Conservation (phyloP, 805 yeast genomes). For the Vanderwaltozyma polyspora region DNA sequence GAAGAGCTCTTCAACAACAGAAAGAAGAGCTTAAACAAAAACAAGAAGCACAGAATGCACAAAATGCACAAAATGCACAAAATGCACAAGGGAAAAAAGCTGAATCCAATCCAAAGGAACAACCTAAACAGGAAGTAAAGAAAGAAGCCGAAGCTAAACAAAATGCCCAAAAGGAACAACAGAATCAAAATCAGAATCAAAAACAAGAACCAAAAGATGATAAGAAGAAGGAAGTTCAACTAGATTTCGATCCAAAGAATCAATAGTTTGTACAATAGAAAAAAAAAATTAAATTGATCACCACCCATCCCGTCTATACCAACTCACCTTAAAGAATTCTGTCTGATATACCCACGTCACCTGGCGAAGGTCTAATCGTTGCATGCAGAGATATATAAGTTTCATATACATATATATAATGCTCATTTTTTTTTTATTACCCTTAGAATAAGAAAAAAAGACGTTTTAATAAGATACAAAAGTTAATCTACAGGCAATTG, state of each 20-base stretch:
- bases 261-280: conserved; percentile 4
- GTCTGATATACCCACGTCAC: no score
- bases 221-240: conserved; percentile 14
- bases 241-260: conserved; percentile 19
- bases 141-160: background rate
- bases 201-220: no score
- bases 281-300: no score
- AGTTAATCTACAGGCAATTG: no score
- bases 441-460: no score
- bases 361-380: no score
- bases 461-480: no score
- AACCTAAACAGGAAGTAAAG: background rate
- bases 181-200: background rate
- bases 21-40: conserved; percentile 6
- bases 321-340: no score
- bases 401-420: no score
- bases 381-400: no score
- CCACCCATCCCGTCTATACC: no score
- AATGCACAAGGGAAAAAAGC: background rate
- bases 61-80: conserved; percentile 10
- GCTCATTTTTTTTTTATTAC: no score
- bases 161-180: background rate
- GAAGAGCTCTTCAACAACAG: conserved; percentile 7
- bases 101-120: background rate
- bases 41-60: conserved; percentile 13